phyloP scores from a whole-genome alignment of 495 filamentous ascomycete genomes.

The Xylaria longipes region DNA sequence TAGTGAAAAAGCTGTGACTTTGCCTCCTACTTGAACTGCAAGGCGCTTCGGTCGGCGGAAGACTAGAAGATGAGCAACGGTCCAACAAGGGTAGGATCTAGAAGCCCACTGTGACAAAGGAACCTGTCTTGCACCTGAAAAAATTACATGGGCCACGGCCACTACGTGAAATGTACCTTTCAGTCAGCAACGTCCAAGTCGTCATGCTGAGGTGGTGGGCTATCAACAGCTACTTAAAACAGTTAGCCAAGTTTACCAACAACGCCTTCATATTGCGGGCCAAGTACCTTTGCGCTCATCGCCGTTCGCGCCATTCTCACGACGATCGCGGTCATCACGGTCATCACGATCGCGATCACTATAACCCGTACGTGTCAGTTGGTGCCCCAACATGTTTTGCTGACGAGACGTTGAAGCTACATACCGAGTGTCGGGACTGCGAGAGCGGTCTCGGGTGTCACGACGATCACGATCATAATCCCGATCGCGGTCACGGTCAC shows the following conservation, averaged over 20 bases:
- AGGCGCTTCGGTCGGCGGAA: slow-evolving; percentile 34
- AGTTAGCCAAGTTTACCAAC: background rate
- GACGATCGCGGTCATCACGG: slow-evolving; percentile 60
- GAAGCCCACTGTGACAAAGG: slow-evolving; percentile 28
- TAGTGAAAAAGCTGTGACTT: slow-evolving; percentile 18
- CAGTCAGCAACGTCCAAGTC: slow-evolving; percentile 98
- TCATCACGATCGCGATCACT: slow-evolving; percentile 66
- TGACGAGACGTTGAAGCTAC: slow-evolving; percentile 35
- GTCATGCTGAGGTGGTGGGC: slow-evolving; percentile 85
- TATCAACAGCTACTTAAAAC: slow-evolving; percentile 63
- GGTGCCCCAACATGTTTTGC: slow-evolving; percentile 20
- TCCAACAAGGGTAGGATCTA: slow-evolving; percentile 39
- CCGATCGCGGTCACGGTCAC: slow-evolving; percentile 79
- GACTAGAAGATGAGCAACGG: slow-evolving; percentile 44
- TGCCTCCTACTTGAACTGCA: slow-evolving; percentile 18
- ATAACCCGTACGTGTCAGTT: slow-evolving; percentile 10
- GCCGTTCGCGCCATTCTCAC: slow-evolving; percentile 72
- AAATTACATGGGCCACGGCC: slow-evolving; percentile 7
- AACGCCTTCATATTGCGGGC: background rate
- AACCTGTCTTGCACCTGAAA: slow-evolving; percentile 12
- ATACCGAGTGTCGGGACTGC: slow-evolving; percentile 74
- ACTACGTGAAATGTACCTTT: slow-evolving; percentile 9
- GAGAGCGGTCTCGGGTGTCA: slow-evolving; percentile 74
- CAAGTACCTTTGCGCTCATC: slow-evolving; percentile 87
- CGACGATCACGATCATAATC: slow-evolving; percentile 80